Percentiles rank a stretch among this genome's conserved stretches.
Conservation (phyloP, 208 protist genomes). For the Trypanosoma avium region DNA sequence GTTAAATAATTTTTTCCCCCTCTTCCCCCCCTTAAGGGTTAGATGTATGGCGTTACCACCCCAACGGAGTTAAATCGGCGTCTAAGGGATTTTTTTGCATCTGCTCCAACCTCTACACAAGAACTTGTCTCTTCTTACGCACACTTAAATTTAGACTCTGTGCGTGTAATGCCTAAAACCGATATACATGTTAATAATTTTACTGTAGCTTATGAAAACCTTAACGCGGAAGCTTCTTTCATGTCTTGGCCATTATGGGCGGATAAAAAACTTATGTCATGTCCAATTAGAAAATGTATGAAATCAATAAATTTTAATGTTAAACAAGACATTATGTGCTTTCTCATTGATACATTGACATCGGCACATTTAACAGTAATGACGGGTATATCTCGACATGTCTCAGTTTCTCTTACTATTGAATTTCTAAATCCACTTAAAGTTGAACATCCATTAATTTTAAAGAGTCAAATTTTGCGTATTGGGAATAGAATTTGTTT, state of each 20-base stretch:
- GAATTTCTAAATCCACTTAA: slow-evolving; percentile 17
- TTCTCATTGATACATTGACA: slow-evolving; percentile 25
- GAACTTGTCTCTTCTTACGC: slow-evolving; percentile 14
- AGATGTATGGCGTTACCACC: neutral
- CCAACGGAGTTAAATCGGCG: neutral
- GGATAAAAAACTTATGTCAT: slow-evolving; percentile 3
- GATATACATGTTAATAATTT: neutral
- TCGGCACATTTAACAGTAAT: slow-evolving; percentile 15
- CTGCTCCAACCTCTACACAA: slow-evolving; percentile 1
- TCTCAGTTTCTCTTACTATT: slow-evolving; percentile 18
- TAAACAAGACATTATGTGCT: slow-evolving; percentile 13
- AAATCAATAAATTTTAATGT: neutral
- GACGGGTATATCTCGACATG: slow-evolving; percentile 1
- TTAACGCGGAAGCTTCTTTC: neutral
- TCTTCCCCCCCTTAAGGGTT: too few relatives aligned
- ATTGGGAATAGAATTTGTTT: slow-evolving; percentile 15
- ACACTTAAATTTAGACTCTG: slow-evolving; percentile 1
- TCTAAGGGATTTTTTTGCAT: slow-evolving; percentile 3
- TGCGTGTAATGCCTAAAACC: neutral
- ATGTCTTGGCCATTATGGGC: slow-evolving; percentile 18
- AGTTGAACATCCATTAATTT: slow-evolving; percentile 5
- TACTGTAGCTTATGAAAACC: neutral
- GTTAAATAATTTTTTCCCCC: too few relatives aligned
- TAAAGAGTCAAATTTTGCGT: slow-evolving; percentile 13
- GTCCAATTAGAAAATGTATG: neutral